Evolutionary conservation across 2,329 filamentous ascomycete species (phyloP).

Genomic region (Paecilomyces fulvus): DNA sequence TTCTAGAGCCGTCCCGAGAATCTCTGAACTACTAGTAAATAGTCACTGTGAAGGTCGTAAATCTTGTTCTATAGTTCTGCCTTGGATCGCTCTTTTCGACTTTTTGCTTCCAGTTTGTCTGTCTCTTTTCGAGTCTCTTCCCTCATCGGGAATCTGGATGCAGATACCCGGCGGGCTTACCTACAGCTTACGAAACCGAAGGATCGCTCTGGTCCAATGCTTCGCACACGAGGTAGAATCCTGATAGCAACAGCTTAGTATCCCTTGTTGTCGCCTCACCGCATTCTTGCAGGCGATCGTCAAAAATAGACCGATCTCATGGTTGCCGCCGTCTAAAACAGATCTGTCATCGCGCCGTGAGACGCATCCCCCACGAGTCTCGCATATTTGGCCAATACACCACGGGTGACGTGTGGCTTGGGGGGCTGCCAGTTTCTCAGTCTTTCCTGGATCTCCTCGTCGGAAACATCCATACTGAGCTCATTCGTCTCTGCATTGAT

Average conservation of each 20-base stretch:
- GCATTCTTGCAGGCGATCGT: background rate
- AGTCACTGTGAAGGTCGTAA: background rate
- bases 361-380: constrained; percentile 81
- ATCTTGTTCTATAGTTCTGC: background rate
- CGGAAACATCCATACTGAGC: constrained; percentile 61
- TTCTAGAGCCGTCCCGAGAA: background rate
- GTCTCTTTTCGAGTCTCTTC: background rate
- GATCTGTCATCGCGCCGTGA: constrained; percentile 80
- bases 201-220: background rate
- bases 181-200: background rate
- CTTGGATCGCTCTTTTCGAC: background rate
- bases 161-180: background rate
- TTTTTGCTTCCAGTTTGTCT: background rate
- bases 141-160: background rate
- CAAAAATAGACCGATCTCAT: background rate
- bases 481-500: constrained; percentile 76
- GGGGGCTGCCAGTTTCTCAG: constrained; percentile 63
- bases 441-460: constrained; percentile 61
- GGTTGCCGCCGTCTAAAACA: background rate
- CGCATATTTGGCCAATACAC: constrained; percentile 84
- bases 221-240: background rate
- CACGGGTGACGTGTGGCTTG: constrained; percentile 64
- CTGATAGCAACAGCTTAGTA: background rate
- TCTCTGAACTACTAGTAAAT: too few species aligned
- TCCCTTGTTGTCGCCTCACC: background rate